A percentile compares a stretch with the other conserved stretches of the same genome.
Conservation (phyloP, 257 asterid species). For the Ligustrum vulgare region DNA sequence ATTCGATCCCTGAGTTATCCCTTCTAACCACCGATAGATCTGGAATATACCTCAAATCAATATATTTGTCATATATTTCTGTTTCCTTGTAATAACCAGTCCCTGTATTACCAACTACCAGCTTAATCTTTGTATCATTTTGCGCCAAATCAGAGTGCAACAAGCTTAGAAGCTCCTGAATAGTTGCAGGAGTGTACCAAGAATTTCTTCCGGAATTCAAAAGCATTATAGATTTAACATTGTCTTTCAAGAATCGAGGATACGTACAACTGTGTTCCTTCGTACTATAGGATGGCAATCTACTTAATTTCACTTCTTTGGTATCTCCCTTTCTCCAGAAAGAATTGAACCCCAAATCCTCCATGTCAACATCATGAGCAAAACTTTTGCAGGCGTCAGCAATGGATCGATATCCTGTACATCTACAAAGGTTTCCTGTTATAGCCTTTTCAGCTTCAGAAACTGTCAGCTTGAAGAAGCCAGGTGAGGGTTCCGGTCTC, state of each 20-base stretch:
- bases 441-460: slow-evolving; percentile 66
- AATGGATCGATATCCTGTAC: slow-evolving; percentile 73
- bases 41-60: slow-evolving; percentile 57
- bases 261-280: slow-evolving; percentile 25
- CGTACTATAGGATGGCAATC: slow-evolving; percentile 46
- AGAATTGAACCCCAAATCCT: slow-evolving; percentile 66
- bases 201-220: slow-evolving; percentile 43
- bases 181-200: slow-evolving; percentile 57
- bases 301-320: slow-evolving; percentile 30
- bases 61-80: slow-evolving; percentile 36
- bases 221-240: slow-evolving; percentile 21
- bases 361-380: slow-evolving; percentile 61
- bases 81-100: slow-evolving; percentile 60
- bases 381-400: slow-evolving; percentile 81
- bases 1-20: slow-evolving; percentile 43
- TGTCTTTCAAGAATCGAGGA: slow-evolving; percentile 36
- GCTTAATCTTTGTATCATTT: slow-evolving; percentile 34
- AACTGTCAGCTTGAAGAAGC: slow-evolving; percentile 58
- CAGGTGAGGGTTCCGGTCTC: slow-evolving; percentile 37
- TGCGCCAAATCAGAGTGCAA: slow-evolving; percentile 33
- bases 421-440: slow-evolving; percentile 66
- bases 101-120: slow-evolving; percentile 74
- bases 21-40: slow-evolving; percentile 46
- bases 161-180: slow-evolving; percentile 52
- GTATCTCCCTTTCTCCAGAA: slow-evolving; percentile 55